Conservation (phyloP, 2,329 filamentous ascomycete genomes). For the Alternaria brassicicola region DNA sequence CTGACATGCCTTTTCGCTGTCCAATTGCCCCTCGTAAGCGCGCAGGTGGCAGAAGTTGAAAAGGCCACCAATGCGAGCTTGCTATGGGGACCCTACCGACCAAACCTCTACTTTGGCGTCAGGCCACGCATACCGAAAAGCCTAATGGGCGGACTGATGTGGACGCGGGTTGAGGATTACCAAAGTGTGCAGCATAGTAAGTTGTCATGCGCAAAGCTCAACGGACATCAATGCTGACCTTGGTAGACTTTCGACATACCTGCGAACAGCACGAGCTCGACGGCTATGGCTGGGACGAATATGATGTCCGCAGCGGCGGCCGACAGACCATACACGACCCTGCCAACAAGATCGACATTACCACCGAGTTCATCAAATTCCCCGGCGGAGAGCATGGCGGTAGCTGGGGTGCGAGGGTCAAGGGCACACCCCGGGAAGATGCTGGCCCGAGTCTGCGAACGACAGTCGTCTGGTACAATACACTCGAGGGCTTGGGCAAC, state of each 20-base stretch:
- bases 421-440: conserved; percentile 76
- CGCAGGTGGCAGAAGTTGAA: conserved; percentile 47
- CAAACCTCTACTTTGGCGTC: conserved; percentile 93
- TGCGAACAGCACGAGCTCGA: conserved; percentile 96
- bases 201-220: conserved; percentile 38
- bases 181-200: conserved; percentile 75
- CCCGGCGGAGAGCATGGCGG: conserved; percentile 85
- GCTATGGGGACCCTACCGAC: conserved; percentile 93
- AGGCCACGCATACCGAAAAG: conserved; percentile 82
- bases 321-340: conserved; percentile 89
- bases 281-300: conserved; percentile 98
- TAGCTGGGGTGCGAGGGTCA: conserved; percentile 89
- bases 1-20: conserved; percentile 30
- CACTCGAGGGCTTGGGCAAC: conserved; percentile 75
- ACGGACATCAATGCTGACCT: conserved; percentile 4
- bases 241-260: conserved; percentile 81
- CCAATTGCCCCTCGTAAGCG: conserved; percentile 32
- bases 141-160: conserved; percentile 82
- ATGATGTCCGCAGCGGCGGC: conserved; percentile 86
- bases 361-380: conserved; percentile 91
- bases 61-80: conserved; percentile 77
- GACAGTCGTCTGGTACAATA: conserved; percentile 80
- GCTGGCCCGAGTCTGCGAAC: conserved; percentile 71
- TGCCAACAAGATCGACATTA: conserved; percentile 86
- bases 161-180: conserved; percentile 84